Evolutionary conservation across 495 filamentous ascomycete genomes (phyloP).

Genomic region (Immersiella caudata): DNA sequence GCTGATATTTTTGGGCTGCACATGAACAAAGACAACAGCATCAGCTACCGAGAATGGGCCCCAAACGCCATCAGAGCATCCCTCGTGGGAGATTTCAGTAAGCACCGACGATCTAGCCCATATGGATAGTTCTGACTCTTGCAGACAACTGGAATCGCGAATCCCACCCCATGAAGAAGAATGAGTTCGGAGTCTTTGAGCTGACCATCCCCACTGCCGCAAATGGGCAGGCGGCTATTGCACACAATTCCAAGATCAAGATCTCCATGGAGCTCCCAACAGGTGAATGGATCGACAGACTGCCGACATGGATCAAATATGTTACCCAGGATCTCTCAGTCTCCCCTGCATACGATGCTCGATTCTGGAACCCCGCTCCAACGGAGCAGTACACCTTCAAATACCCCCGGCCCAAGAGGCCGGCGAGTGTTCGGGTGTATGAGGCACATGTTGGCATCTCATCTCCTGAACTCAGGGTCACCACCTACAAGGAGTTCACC

Average conservation of each 20-base stretch:
- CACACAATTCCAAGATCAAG: slow-evolving; percentile 96
- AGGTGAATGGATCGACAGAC: slow-evolving; percentile 79
- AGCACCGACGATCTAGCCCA: slow-evolving; percentile 26
- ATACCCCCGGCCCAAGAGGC: slow-evolving; percentile 79
- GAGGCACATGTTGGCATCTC: slow-evolving; percentile 98
- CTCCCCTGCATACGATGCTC: slow-evolving; percentile 88
- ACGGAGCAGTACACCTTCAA: slow-evolving; percentile 78
- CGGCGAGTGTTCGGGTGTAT: slow-evolving; percentile 84
- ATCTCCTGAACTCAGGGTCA: slow-evolving; percentile 81
- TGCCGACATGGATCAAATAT: slow-evolving; percentile 96
- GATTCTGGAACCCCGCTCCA: slow-evolving; percentile 94
- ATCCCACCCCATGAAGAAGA: slow-evolving; percentile 81
- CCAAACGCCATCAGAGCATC: slow-evolving; percentile 82
- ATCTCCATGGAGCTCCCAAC: slow-evolving; percentile 81
- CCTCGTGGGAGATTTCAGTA: slow-evolving; percentile 97
- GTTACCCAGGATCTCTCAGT: slow-evolving; percentile 89
- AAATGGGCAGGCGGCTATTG: slow-evolving; percentile 75
- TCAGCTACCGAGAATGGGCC: slow-evolving; percentile 95
- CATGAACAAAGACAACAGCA: slow-evolving; percentile 75
- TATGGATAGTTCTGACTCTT: not conserved
- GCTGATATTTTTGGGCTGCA: slow-evolving; percentile 85
- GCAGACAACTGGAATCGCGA: slow-evolving; percentile 85
- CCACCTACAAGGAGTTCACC: slow-evolving; percentile 97
- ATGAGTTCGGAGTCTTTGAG: slow-evolving; percentile 86
- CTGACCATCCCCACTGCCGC: slow-evolving; percentile 71